A percentile compares a stretch with the other conserved stretches of the same genome.
Evolutionary conservation across 495 filamentous ascomycete species (phyloP).

Genomic region (Penicillium desertorum): DNA sequence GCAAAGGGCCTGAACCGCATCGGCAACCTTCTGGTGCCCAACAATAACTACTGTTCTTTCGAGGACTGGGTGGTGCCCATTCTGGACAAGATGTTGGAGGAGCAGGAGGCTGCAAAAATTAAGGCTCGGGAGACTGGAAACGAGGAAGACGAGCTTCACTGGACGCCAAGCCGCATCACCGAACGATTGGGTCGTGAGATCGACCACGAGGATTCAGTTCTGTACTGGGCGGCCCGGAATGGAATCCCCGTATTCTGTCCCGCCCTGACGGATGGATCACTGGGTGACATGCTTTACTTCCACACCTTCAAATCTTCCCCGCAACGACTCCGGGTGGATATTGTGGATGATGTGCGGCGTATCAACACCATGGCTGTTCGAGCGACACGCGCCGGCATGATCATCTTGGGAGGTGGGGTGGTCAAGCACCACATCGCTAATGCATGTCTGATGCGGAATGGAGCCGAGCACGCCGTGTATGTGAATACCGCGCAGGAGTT

Average conservation of each 20-base stretch:
- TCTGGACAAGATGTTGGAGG: slow-evolving; percentile 83
- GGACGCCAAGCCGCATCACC: slow-evolving; percentile 90
- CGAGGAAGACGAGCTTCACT: slow-evolving; percentile 70
- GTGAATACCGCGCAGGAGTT: slow-evolving; percentile 97
- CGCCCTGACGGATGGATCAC: slow-evolving; percentile 87
- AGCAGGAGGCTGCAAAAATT: slow-evolving; percentile 73
- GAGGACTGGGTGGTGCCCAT: slow-evolving; percentile 97
- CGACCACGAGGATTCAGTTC: slow-evolving; percentile 81
- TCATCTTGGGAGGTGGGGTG: slow-evolving; percentile 88
- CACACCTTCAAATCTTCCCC: slow-evolving; percentile 88
- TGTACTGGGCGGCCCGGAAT: slow-evolving; percentile 94
- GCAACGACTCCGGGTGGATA: slow-evolving; percentile 74
- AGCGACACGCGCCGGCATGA: slow-evolving; percentile 84
- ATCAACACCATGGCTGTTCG: slow-evolving; percentile 87
- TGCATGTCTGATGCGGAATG: slow-evolving; percentile 94
- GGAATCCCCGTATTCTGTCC: slow-evolving; percentile 96
- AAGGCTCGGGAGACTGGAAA: slow-evolving; percentile 45
- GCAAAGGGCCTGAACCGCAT: slow-evolving; percentile 88
- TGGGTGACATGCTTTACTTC: slow-evolving; percentile 98
- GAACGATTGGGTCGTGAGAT: slow-evolving; percentile 86
- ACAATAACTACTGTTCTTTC: slow-evolving; percentile 93
- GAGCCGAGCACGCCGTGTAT: slow-evolving; percentile 93
- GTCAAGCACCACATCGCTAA: slow-evolving; percentile 98
- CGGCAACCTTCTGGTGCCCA: slow-evolving; percentile 94
- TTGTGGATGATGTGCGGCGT: slow-evolving; percentile 81